Evolutionary conservation across 345 rosid species (phyloP).

Genomic region (Eucalyptus camaldulensis): DNA sequence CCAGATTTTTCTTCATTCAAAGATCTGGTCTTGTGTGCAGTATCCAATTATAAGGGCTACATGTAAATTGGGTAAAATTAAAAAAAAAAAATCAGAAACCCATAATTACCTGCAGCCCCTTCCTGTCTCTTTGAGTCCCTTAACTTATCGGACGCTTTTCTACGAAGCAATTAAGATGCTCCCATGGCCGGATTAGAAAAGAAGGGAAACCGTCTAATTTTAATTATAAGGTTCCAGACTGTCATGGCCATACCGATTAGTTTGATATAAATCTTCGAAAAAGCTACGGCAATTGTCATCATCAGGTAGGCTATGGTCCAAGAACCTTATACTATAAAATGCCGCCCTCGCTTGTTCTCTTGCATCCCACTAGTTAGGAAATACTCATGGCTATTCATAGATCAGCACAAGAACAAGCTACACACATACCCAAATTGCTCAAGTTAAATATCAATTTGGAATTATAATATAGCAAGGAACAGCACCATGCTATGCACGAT

Average conservation of each 20-base stretch:
- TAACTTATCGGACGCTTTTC: not conserved
- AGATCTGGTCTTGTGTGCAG: not conserved
- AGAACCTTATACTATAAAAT: not conserved
- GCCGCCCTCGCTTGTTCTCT: not conserved
- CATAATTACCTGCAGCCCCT: conserved; percentile 4
- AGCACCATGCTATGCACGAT: conserved; percentile 21
- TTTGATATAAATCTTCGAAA: not conserved
- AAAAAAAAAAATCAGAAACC: not conserved
- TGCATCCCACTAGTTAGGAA: not conserved
- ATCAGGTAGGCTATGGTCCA: not conserved
- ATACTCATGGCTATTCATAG: not conserved
- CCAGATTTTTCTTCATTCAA: not conserved
- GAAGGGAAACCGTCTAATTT: not conserved
- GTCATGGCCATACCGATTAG: not conserved
- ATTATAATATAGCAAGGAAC: not conserved
- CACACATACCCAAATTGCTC: not conserved
- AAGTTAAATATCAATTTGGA: not conserved
- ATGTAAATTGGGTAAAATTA: not conserved
- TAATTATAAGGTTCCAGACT: not conserved
- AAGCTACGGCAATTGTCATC: not conserved
- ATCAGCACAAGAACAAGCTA: not conserved
- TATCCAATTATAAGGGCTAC: not conserved
- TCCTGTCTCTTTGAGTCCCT: not conserved
- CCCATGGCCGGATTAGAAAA: not conserved
- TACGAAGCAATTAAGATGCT: not conserved